phyloP scores from a whole-genome alignment of 2,329 filamentous ascomycete species.

The Eurotiales sp. region DNA sequence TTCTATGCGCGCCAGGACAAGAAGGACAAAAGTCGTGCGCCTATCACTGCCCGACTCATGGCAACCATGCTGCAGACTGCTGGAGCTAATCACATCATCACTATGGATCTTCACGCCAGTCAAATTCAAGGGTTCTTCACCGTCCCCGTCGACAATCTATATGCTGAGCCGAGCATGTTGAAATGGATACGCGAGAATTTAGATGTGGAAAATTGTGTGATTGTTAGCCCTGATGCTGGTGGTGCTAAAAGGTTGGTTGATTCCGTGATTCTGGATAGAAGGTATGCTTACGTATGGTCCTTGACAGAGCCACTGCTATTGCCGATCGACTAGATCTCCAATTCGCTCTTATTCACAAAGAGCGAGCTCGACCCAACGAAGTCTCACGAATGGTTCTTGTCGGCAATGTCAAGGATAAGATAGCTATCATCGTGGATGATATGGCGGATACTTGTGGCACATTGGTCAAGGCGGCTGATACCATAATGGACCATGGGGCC shows the following conservation, averaged over 20 bases:
- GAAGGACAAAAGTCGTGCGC: conserved; percentile 93
- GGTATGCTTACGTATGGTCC: background rate
- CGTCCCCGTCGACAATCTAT: conserved; percentile 73
- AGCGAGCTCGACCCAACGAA: conserved; percentile 84
- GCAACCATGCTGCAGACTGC: conserved; percentile 97
- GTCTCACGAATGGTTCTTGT: conserved; percentile 95
- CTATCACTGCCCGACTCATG: conserved; percentile 92
- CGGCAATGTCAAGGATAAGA: conserved; percentile 84
- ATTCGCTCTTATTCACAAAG: conserved; percentile 96
- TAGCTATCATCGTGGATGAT: conserved; percentile 94
- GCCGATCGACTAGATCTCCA: conserved; percentile 85
- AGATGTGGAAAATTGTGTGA: conserved; percentile 76
- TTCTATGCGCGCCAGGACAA: conserved; percentile 96
- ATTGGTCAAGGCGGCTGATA: conserved; percentile 80
- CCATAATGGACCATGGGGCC: conserved; percentile 81
- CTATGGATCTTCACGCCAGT: conserved; percentile 90
- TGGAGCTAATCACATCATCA: conserved; percentile 89
- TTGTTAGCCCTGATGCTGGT: conserved; percentile 91
- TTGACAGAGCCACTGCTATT: conserved; percentile 73
- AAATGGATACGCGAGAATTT: conserved; percentile 89
- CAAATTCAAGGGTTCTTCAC: conserved; percentile 98
- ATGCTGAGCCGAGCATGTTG: conserved; percentile 87
- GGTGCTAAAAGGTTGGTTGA: conserved; percentile 73
- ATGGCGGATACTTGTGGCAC: conserved; percentile 97
- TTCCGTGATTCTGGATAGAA: background rate